A percentile compares a stretch with the other conserved stretches of the same genome.
Conservation (phyloP, 1,284 basidiomycete genomes). For the Rhodofomes roseus region DNA sequence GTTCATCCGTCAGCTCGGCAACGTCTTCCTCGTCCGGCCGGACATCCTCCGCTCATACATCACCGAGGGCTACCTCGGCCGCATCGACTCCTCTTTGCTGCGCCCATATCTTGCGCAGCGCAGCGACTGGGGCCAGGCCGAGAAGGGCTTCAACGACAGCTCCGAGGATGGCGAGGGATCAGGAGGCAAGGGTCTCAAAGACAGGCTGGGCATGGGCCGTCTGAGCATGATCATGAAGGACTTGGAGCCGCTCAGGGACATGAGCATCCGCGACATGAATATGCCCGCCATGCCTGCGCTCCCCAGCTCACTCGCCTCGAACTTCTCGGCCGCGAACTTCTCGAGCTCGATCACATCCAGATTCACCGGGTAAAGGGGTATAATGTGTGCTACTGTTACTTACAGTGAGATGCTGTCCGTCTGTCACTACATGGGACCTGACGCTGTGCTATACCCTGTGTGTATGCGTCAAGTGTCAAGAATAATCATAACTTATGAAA, state of each 20-base stretch:
- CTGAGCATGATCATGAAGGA: constrained; percentile 84
- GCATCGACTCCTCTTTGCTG: constrained; percentile 85
- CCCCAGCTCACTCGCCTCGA: constrained; percentile 2
- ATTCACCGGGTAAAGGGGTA: background rate
- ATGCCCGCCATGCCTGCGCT: constrained; percentile 50
- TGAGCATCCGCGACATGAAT: constrained; percentile 43
- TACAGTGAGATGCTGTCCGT: background rate
- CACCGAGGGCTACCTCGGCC: constrained; percentile 86
- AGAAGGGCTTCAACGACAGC: constrained; percentile 69
- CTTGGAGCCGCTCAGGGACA: constrained; percentile 57
- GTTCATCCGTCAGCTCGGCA: constrained; percentile 96
- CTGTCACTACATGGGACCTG: background rate
- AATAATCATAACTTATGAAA: constrained; percentile 1
- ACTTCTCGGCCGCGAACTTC: constrained; percentile 4
- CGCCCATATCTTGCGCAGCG: constrained; percentile 91
- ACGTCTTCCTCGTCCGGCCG: constrained; percentile 92
- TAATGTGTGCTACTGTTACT: background rate
- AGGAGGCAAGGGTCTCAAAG: constrained; percentile 54
- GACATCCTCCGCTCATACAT: constrained; percentile 93
- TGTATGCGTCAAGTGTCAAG: too few species aligned
- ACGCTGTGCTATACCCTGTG: background rate
- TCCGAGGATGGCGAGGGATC: constrained; percentile 37
- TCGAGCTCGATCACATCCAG: background rate
- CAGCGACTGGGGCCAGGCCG: constrained; percentile 83
- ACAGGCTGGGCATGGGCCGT: constrained; percentile 63